Base-by-base conservation (phyloP, 108 stramenopile genomes). In the Mediolabrus comicus region DNA sequence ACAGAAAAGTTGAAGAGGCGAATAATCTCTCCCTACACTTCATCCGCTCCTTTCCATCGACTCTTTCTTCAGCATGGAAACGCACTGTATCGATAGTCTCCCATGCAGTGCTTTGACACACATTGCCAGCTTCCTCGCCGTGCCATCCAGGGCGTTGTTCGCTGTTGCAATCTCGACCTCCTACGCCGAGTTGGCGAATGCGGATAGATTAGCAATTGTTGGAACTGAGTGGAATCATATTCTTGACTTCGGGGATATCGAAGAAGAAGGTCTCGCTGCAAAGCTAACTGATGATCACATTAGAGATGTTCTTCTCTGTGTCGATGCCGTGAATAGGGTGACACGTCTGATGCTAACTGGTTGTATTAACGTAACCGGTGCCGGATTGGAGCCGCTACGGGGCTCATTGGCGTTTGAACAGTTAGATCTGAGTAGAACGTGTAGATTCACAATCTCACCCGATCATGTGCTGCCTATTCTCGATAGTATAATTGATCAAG, bases 281-380 rank as follows among this genome's bases (percentile, higher is more conserved):
- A 72, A 57, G 54, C 71, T 72, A 2, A 56, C 30, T 14, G 71
- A 72, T 29, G 54, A 66, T 38, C n/a, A 72, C 17, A 28, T 72
- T 22, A 5, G 19, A 16, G 60, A 14, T 6, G 38, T 57, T 8
- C 53, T 72, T 33, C 17, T 36, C 0, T 49, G 41, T 26, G 29
- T 61, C 12, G 39, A 62, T 54, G 52, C 53, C 2, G 29, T 13
- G 0, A 10, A 16, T 12, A 31, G 4, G 7, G 27, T 62, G 4
- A 56, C 4, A 31, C 32, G 7, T 4, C 3, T 72, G n/a, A 54
- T 12, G 16, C 53, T 72, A 2, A 19, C 65, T 3, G 53, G 53
- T 7, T 72, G 71, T 22, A 31, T 43, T 33, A 43, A 32, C 31
- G 16, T 72, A 16, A 66, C 65, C 8, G 71, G 71, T 19, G 30